Evolutionary conservation across 2,329 filamentous ascomycete genomes (phyloP).

Genomic region (Apiospora malaysiana): DNA sequence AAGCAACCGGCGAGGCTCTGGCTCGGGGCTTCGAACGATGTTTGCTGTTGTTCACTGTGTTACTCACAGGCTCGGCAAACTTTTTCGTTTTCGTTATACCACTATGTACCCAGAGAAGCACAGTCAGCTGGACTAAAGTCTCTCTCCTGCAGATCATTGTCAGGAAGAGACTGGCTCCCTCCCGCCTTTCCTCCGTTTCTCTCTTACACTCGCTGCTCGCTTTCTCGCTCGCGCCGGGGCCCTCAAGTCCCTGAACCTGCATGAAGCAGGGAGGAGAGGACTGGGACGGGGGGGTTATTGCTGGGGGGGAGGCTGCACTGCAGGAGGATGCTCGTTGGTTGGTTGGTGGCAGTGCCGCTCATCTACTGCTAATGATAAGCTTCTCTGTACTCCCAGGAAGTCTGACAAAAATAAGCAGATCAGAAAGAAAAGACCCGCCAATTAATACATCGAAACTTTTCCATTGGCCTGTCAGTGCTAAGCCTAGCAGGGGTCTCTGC

Average conservation of each 20-base stretch:
- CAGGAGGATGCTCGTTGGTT: not conserved
- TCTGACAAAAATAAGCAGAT: not conserved
- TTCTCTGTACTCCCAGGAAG: not conserved
- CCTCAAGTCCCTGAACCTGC: not conserved
- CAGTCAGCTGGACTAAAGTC: not conserved
- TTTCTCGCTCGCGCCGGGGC: not conserved
- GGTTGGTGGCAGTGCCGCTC: conserved; percentile 2
- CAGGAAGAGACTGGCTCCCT: not conserved
- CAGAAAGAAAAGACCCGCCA: not conserved
- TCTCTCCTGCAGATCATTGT: not conserved
- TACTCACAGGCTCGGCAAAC: not conserved
- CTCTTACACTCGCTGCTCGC: not conserved
- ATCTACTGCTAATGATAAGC: not conserved
- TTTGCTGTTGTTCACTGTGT: not conserved
- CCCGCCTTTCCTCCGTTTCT: not conserved
- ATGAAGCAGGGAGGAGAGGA: not conserved
- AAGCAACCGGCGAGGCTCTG: not conserved
- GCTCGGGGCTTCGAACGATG: not conserved
- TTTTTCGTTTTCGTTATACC: not conserved
- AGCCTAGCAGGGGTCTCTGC: not conserved
- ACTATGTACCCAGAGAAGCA: too few species aligned
- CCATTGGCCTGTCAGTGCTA: conserved; percentile 14
- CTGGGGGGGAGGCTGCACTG: not conserved
- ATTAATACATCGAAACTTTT: conserved; percentile 13
- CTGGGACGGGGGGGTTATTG: not conserved